Evolutionary conservation across 1,284 basidiomycete genomes (phyloP).

Genomic region (Pterula multifida): DNA sequence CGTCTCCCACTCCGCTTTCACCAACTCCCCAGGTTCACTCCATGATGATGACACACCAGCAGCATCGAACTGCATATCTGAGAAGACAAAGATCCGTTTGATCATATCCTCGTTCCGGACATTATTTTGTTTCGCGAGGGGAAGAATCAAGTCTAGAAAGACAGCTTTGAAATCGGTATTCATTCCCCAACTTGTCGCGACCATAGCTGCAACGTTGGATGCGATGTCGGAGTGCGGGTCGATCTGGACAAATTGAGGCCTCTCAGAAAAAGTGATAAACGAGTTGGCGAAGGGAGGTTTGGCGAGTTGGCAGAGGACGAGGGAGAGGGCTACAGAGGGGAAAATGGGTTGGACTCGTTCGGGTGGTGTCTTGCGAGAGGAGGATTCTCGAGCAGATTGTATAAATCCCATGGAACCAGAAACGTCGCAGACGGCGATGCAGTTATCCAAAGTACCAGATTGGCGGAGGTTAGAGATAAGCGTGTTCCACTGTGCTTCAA

Average conservation of each 20-base stretch:
- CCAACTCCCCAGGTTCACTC: neutral
- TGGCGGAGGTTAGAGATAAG: constrained; percentile 40
- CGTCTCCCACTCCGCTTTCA: constrained; percentile 34
- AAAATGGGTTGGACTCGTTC: constrained; percentile 31
- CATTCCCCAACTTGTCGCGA: constrained; percentile 30
- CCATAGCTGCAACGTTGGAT: constrained; percentile 27
- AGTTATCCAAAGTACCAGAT: constrained; percentile 43
- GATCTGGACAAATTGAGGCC: constrained; percentile 37
- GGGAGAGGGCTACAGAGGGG: constrained; percentile 50
- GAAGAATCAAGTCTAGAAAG: constrained; percentile 46
- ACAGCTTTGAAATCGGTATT: constrained; percentile 52
- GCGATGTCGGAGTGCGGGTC: constrained; percentile 24
- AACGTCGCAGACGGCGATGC: constrained; percentile 62
- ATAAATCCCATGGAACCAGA: constrained; percentile 56
- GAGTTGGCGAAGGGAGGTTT: constrained; percentile 48
- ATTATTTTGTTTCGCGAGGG: constrained; percentile 38
- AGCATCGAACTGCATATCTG: constrained; percentile 66
- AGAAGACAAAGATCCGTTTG: constrained; percentile 62
- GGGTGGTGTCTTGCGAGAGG: too few species aligned
- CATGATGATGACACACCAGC: neutral
- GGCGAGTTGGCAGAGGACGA: constrained; percentile 51
- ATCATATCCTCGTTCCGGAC: constrained; percentile 61
- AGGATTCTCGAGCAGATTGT: neutral
- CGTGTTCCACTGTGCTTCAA: constrained; percentile 55
- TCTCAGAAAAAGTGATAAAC: constrained; percentile 55